Evolutionary conservation across 139 green algal species (phyloP), one percentile per base, ranked within the genome.

Genomic region (Haematococcus sp.): DNA sequence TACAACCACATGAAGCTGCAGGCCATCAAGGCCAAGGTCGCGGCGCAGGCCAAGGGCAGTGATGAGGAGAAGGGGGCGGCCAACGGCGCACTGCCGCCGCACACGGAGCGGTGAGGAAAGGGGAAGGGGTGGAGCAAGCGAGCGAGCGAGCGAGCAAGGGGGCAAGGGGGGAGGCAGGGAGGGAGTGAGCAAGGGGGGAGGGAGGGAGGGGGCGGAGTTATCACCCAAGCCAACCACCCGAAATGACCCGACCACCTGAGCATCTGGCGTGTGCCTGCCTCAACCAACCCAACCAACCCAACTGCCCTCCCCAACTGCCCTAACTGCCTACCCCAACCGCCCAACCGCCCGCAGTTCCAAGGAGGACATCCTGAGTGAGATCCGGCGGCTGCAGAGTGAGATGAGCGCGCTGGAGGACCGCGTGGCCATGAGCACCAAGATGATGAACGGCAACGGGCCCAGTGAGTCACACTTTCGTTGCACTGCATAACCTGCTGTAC

Each of bases 1-100:
- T 91, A 93, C 81, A 88, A 93, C 74, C 83, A 91, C 64, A 81
- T 88, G 83, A 93, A 93, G 85, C 84, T 93, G 51, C 84, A 91
- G 52, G 79, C 78, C 64, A 88, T 93, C 20, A 85, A 77, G 63
- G 67, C 73, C 52, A 85, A 84, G 73, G 83, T 85, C 15, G 71
- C 77, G 25, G 33, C 59, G 2, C 40, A 49, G 40, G 52, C 44
- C 17, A 28, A 19, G 4, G 52, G 44, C 52, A 82, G 79, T 56
- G 76, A 87, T 56, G 74, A 79, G 43, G 76, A 87, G 76, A 82
- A 76, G 67, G 56, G 66, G 2, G 40, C 5, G 19, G 13, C 17
- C n/a, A 2, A 13, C 27, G 28, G 30, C 9, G 25, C n/a, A 17
- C 11, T 71, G 65, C n/a, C 22, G 40, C 7, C 40, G 40, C 40